Evolutionary conservation across 140 eudicot genomes (phyloP).

Genomic region (Oenanthe javanica): DNA sequence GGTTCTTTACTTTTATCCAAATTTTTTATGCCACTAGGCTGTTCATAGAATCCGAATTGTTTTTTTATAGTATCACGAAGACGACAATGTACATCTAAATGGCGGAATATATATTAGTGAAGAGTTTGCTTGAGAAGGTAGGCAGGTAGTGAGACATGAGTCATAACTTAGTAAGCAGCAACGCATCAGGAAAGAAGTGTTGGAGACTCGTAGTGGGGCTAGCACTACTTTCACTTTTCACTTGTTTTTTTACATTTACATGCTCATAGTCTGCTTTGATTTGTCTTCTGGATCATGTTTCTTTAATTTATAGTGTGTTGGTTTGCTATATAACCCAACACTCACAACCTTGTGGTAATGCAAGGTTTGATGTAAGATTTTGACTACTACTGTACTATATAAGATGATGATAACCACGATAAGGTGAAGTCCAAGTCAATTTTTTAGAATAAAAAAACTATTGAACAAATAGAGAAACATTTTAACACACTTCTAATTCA

Average conservation of each 20-base stretch:
- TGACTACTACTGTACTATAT: background rate
- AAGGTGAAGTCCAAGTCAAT: background rate
- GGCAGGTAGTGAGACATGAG: constrained; percentile 10
- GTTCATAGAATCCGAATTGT: background rate
- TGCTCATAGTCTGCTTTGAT: background rate
- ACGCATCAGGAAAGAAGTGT: background rate
- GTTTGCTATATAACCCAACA: too few species aligned
- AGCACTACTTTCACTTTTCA: constrained; percentile 1
- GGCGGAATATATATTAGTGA: too few species aligned
- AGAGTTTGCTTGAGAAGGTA: background rate
- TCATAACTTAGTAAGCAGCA: constrained; percentile 10
- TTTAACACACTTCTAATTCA: background rate
- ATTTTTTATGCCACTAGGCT: background rate
- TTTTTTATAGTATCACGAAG: too few species aligned
- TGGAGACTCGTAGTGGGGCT: constrained; percentile 12
- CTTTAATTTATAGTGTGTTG: background rate
- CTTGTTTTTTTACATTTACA: background rate
- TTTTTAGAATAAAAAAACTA: background rate
- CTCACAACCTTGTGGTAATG: too few species aligned
- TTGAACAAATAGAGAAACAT: background rate
- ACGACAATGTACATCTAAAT: too few species aligned
- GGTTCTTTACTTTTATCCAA: background rate
- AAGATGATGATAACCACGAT: too few species aligned
- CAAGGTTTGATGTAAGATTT: background rate
- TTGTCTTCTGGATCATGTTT: background rate